Evolutionary conservation across 192 early-diverging fungal genomes (phyloP), one percentile per base, ranked within the genome.

Genomic region (Martensiomyces pterosporus): DNA sequence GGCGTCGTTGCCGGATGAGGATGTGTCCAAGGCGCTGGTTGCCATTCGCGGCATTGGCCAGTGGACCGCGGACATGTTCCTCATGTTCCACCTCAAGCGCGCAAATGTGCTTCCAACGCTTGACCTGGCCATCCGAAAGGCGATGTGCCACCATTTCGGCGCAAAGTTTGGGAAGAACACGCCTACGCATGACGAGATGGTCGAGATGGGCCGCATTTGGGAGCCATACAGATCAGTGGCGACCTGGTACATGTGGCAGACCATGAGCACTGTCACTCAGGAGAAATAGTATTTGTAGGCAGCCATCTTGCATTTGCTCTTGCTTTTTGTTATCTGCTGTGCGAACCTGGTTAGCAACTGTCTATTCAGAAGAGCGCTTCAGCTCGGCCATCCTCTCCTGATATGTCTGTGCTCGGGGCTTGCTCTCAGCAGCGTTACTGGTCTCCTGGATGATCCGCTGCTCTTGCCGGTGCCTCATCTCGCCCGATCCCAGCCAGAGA

Each of bases 41-140:
- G 56, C 75, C 14, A 69, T 88, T 43, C 77, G 79, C 16, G 86
- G 86, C 4, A 84, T 88, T 40, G 86, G 86, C 1, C 61, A 68
- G 73, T 84, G 83, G 80, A 82, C 82, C 1, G 84, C 79, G 7
- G 81, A 86, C 48, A 88, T 85, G 85, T 85, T 85, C 46, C 60
- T 85, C 21, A 85, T 89, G 69, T 85, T 89, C 50, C 73, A 87
- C 35, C 53, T 89, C 6, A 66, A 80, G 49, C 78, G 82, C 26
- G 80, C 85, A 0, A 79, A 89, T 55, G 75, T 89, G 15, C 72
- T 89, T 12, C 87, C 87, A 0, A 70, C 80, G 13, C 55, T 79
- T 19, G 87, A 89, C 41, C 43, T 82, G 40, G 85, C 78, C 16
- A 60, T 89, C 3, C 78, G 78, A 35, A 82, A 82, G 56, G 85